Evolutionary conservation across 129 eudicot genomes (phyloP), one percentile per base, ranked within the genome.

Genomic region (Silybum marianum): DNA sequence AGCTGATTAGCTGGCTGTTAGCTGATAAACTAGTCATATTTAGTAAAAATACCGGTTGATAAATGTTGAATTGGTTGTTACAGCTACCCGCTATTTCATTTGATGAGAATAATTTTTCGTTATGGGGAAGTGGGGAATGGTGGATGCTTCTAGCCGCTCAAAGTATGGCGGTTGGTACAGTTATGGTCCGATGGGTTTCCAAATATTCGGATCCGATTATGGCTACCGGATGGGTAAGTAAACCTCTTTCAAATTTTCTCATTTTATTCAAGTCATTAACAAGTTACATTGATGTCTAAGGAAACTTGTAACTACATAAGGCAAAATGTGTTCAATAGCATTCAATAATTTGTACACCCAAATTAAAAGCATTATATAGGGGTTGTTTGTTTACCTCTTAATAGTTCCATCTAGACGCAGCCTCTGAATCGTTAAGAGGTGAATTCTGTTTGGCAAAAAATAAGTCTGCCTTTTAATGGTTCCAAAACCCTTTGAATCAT

Each of bases 131-230:
- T 73, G 99, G 99, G 25, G 99, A 96, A 73, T 96, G 93, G 98
- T 93, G 97, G 99, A 96, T 96, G 99, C 95, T 96, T 88, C 90
- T 96, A 66, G 95, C 99, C 7, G 99, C 99, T 36, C 99, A 96
- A 88, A 96, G 99, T 84, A 96, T 96, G 99, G 99, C 99, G 16
- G 77, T 93, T 39, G 99, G 99, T n/a, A 96, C 99, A 1, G 97
- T 96, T 66, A 96, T 96, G 98, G 98, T 96, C 77, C 97, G 97
- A 34, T 96, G 99, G 99, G 99, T 96, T 83, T 91, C 97, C 63
- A 91, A 96, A 85, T 96, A 91, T 81, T 87, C 99, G 2, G 99
- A 96, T 88, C 98, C 99, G 54, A 63, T 96, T 81, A 96, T 96
- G 99, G 99, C 99, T 62, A 96, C 99, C 71, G 99, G 99, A 84